A percentile compares a stretch with the other conserved stretches of the same genome.
These are phyloP conservation scores for Beta macrorhiza DNA, from an alignment of 179 eudicot species.

Conservation along the genomic window DNA sequence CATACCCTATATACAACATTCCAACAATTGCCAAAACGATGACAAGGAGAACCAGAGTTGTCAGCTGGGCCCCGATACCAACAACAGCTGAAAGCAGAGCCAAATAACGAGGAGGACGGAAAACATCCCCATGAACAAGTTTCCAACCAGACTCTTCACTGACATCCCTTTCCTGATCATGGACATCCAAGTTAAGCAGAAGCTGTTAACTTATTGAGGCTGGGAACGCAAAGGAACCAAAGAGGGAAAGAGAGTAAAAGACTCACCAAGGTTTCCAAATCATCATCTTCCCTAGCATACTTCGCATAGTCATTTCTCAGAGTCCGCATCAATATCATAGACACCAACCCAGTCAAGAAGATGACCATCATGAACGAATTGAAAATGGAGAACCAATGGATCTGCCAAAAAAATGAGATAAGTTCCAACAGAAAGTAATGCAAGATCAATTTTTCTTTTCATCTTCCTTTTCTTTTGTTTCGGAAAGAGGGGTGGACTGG, in stretches of 20 bases:
- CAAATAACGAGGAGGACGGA: conserved; percentile 68
- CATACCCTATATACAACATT: conserved; percentile 86
- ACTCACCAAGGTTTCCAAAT: conserved; percentile 79
- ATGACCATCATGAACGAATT: conserved; percentile 99
- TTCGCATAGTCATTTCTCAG: conserved; percentile 95
- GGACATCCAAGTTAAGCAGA: conserved; percentile 20
- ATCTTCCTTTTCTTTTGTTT: too few species aligned
- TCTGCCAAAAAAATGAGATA: conserved; percentile 44
- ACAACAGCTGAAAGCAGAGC: conserved; percentile 78
- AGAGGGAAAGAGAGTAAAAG: background rate
- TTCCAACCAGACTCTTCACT: conserved; percentile 97
- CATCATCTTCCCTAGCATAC: conserved; percentile 97
- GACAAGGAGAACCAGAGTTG: conserved; percentile 77
- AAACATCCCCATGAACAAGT: conserved; percentile 95
- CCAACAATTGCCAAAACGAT: conserved; percentile 79
- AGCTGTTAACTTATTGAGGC: conserved; percentile 8
- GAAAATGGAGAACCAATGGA: conserved; percentile 95
- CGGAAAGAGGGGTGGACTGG: background rate
- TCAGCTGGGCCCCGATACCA: conserved; percentile 91
- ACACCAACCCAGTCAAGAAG: conserved; percentile 91
- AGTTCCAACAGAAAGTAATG: conserved; percentile 1
- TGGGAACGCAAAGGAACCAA: background rate
- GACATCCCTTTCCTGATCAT: conserved; percentile 78
- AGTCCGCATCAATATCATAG: conserved; percentile 94
- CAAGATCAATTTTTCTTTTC: background rate